Evolutionary conservation across 1,284 basidiomycete species (phyloP).

Genomic region (Mycena citricolor): DNA sequence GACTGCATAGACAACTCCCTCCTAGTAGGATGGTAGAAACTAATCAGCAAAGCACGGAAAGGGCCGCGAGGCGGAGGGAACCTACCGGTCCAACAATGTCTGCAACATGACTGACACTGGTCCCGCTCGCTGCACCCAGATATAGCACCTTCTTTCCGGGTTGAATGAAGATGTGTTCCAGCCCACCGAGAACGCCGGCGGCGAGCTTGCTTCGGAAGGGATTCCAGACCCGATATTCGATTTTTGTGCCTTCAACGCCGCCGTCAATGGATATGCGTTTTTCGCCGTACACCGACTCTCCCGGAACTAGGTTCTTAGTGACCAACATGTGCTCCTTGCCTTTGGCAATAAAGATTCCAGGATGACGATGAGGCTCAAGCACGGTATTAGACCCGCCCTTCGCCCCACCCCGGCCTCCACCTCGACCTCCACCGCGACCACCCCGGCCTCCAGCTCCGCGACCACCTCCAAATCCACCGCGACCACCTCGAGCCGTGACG

Average conservation of each 20-base stretch:
- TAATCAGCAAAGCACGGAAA: constrained; percentile 12
- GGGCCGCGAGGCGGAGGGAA: constrained; percentile 25
- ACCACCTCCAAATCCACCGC: constrained; percentile 26
- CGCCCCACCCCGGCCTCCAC: constrained; percentile 56
- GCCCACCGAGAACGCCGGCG: constrained; percentile 93
- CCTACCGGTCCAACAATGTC: constrained; percentile 94
- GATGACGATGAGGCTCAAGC: constrained; percentile 94
- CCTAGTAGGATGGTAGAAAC: constrained; percentile 53
- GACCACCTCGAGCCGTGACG: constrained; percentile 24
- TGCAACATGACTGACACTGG: constrained; percentile 97
- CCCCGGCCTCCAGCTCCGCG: constrained; percentile 38
- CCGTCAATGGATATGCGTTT: constrained; percentile 89
- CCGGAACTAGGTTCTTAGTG: constrained; percentile 96
- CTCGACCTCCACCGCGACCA: constrained; percentile 48
- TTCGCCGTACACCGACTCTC: constrained; percentile 98
- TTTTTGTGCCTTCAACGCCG: constrained; percentile 80
- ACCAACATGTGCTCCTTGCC: constrained; percentile 97
- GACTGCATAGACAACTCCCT: constrained; percentile 96
- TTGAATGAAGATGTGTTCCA: constrained; percentile 92
- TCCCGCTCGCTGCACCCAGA: constrained; percentile 95
- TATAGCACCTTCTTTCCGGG: constrained; percentile 98
- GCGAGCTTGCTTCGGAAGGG: constrained; percentile 98
- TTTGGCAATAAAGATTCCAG: constrained; percentile 92
- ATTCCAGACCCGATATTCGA: constrained; percentile 99
- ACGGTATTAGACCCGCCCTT: constrained; percentile 84